Conservation (phyloP, 352 stramenopile species). For the Phytophthora nicotianae region DNA sequence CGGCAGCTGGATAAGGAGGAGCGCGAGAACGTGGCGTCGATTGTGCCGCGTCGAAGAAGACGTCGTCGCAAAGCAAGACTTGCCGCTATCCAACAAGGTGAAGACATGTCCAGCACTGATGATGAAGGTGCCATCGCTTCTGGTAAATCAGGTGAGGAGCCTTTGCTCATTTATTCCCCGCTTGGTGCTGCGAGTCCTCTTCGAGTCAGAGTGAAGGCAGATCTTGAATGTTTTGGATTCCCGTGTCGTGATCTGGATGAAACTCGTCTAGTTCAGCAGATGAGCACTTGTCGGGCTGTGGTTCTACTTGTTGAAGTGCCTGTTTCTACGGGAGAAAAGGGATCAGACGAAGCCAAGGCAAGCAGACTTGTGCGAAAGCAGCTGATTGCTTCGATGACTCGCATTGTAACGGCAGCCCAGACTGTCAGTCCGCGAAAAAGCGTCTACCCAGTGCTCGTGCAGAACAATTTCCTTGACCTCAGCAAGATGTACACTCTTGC, state of each 20-base stretch:
- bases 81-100: slow-evolving; percentile 5
- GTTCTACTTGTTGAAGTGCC: slow-evolving; percentile 45
- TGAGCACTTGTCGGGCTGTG: slow-evolving; percentile 33
- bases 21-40: slow-evolving; percentile 30
- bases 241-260: slow-evolving; percentile 31
- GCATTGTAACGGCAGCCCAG: slow-evolving; percentile 44
- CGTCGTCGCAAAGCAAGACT: slow-evolving; percentile 6
- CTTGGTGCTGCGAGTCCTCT: slow-evolving; percentile 33
- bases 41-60: slow-evolving; percentile 21
- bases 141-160: background rate
- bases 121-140: slow-evolving; percentile 6
- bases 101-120: slow-evolving; percentile 8
- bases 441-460: slow-evolving; percentile 63
- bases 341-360: slow-evolving; percentile 29
- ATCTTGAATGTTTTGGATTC: slow-evolving; percentile 36
- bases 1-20: slow-evolving; percentile 45
- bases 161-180: slow-evolving; percentile 36
- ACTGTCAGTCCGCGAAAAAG: slow-evolving; percentile 30
- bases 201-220: slow-evolving; percentile 25
- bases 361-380: slow-evolving; percentile 42
- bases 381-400: slow-evolving; percentile 42
- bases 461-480: slow-evolving; percentile 66
- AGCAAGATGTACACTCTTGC: slow-evolving; percentile 80
- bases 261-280: slow-evolving; percentile 33
- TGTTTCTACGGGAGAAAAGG: slow-evolving; percentile 21